Base-by-base conservation (phyloP, 2,329 filamentous ascomycete genomes). In the Penicillium digitatum region DNA sequence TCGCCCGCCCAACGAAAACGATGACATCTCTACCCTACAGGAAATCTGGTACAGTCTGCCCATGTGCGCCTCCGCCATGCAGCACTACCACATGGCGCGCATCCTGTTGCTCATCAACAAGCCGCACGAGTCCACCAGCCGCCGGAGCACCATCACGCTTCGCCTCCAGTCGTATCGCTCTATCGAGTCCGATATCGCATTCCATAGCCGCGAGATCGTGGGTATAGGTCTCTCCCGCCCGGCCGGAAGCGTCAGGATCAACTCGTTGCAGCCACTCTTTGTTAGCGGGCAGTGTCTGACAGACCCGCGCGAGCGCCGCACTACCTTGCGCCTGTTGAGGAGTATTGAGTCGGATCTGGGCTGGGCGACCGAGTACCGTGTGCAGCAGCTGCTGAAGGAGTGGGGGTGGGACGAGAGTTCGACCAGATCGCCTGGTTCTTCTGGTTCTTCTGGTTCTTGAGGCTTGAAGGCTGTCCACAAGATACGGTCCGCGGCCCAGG, bases 11-110 rank as follows among this genome's bases (percentile, higher is more conserved):
- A 42, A 70, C n/a, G 64, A 67, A 40, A 55, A 66, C 22, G 66
- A 72, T 53, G 74, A 76, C 29, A 60, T 56, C 45, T 68, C 61
- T 42, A 74, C 74, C 54, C 81, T 79, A 67, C 77, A 70, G 0
- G 82, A 86, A 64, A 78, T 85, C 12, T 87, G 85, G 83, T 86
- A 85, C 67, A 83, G 81, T 55, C 77, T 86, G 0, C 81, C 84
- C 0, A 84, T 87, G 77, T 87, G 84, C 69, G 83, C 82, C 0
- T 83, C 84, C 2, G 83, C 83, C 1, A 87, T 76, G 69, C 74
- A 77, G 56, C 74, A 76, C 59, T 77, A 76, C 53, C 73, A 77
- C 54, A 74, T 76, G 68, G 73, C 73, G 10, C 71, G 73, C 26
- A 74, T 76, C 24, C 59, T 77, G 31, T 66, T 77, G 14, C 68